Base-by-base conservation (phyloP, 1,139 yeast species). In the Candida smagusa region DNA sequence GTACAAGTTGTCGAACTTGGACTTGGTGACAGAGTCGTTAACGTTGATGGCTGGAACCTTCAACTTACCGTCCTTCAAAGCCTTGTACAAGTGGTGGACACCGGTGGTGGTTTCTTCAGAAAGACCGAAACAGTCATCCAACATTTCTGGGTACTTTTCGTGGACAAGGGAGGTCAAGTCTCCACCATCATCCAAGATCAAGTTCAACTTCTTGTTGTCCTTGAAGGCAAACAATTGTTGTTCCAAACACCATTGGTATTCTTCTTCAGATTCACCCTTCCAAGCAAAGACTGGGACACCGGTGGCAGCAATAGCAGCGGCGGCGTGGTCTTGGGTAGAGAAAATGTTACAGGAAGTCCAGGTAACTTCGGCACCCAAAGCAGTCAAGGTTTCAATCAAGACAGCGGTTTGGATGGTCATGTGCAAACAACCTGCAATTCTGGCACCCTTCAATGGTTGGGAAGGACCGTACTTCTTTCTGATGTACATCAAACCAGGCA, bases 231-330 rank as follows among this genome's bases (percentile, higher is more conserved):
- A 89, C 71, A 92, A 84, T 79, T 94, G 98, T 77, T 92, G 98
- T 78, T 94, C 97, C 61, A 92, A 89, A 81, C 99, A 92, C 99
- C 99, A 92, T 62, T 82, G 68, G 83, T 92, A 92, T 77, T 92
- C 99, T 77, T 92, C 98, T 72, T 92, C 99, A 69, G 98, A 88
- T 81, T 92, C 98, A 67, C 99, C 98, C 81, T 92, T 92, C 98
- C 98, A 94, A 61, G 99, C 99, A 58, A 89, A 94, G 53, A 94
- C 99, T 65, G 99, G 98, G 46, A 92, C 95, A 75, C 98, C 99
- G 56, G 97, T 73, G 57, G 98, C 98, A 58, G 99, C 99, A 70
- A 94, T 92, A 60, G 98, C 98, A 62, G 99, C 97, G 61, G 99
- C 98, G 56, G 97, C 97, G 68, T 92, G 97, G 74, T 92, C 98